phyloP scores from a whole-genome alignment of 139 green algal species.

The Axilococcus clingmanii region DNA sequence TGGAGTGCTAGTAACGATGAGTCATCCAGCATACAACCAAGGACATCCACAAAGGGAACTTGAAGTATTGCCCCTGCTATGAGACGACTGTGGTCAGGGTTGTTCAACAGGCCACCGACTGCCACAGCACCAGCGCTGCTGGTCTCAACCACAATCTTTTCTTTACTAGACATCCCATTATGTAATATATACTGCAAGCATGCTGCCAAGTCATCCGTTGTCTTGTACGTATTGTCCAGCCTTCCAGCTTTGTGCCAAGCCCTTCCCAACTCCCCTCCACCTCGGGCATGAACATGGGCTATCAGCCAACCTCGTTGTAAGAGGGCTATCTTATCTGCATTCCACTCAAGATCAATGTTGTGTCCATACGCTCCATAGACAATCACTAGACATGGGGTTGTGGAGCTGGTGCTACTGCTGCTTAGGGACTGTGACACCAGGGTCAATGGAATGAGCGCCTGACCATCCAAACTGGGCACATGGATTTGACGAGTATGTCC shows the following conservation, averaged over 20 bases:
- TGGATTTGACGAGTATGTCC: slow-evolving; percentile 3
- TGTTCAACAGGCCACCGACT: slow-evolving; percentile 16
- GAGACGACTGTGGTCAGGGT: no score
- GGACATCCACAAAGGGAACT: slow-evolving; percentile 82
- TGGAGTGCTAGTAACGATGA: slow-evolving; percentile 64
- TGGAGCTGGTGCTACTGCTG: background rate
- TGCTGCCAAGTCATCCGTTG: slow-evolving; percentile 41
- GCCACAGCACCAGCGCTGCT: slow-evolving; percentile 31
- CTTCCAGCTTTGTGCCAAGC: slow-evolving; percentile 57
- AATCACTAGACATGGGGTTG: slow-evolving; percentile 35
- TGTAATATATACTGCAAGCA: slow-evolving; percentile 28
- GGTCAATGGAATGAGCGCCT: slow-evolving; percentile 1
- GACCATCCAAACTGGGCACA: slow-evolving; percentile 8
- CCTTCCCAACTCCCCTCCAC: slow-evolving; percentile 65
- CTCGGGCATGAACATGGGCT: slow-evolving; percentile 54
- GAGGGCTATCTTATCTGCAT: slow-evolving; percentile 36
- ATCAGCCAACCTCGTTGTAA: slow-evolving; percentile 48
- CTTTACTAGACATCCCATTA: slow-evolving; percentile 11
- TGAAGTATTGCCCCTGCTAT: slow-evolving; percentile 32
- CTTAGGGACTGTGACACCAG: background rate
- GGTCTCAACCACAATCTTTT: slow-evolving; percentile 22
- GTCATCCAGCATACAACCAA: slow-evolving; percentile 48
- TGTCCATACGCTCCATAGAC: slow-evolving; percentile 72
- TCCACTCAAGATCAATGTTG: slow-evolving; percentile 42
- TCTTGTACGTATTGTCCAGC: slow-evolving; percentile 25